These are phyloP conservation scores for Cronartium ribicola DNA, from an alignment of 1,284 basidiomycete species.

Conservation along the genomic window DNA sequence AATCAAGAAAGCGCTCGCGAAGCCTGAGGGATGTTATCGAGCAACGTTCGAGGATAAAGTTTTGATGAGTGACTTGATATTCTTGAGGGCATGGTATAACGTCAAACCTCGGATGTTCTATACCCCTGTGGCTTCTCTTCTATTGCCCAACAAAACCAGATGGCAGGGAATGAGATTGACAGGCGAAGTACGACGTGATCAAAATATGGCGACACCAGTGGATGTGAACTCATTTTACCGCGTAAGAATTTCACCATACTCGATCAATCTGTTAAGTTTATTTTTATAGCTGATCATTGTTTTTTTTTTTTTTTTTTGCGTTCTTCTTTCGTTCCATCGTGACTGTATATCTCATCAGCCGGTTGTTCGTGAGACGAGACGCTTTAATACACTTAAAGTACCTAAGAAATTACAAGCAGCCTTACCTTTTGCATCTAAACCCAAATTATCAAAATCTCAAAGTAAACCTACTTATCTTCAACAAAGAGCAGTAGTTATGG, in stretches of 20 bases:
- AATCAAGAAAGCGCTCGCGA: constrained; percentile 88
- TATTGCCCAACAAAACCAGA: constrained; percentile 69
- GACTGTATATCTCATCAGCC: constrained; percentile 50
- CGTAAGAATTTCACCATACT: constrained; percentile 49
- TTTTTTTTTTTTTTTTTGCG: not conserved
- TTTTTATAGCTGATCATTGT: constrained; percentile 24
- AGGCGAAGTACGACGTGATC: constrained; percentile 79
- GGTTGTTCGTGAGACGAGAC: constrained; percentile 70
- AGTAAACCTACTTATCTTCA: constrained; percentile 74
- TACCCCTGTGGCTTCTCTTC: constrained; percentile 88
- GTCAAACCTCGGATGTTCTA: constrained; percentile 93
- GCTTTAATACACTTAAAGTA: constrained; percentile 86
- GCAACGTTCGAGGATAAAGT: constrained; percentile 99
- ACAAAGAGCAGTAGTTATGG: constrained; percentile 87
- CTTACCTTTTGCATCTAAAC: constrained; percentile 88
- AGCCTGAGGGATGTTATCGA: constrained; percentile 90
- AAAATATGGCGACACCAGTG: constrained; percentile 75
- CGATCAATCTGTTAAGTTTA: not conserved
- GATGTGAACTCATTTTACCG: constrained; percentile 85
- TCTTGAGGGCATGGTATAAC: constrained; percentile 94
- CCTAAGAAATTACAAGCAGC: constrained; percentile 82
- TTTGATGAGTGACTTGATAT: constrained; percentile 90
- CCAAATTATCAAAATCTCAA: constrained; percentile 74
- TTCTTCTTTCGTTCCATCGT: not conserved
- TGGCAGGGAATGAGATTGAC: constrained; percentile 96